phyloP scores from a whole-genome alignment of 345 rosid genomes.

The Mallotus nudiflorus region DNA sequence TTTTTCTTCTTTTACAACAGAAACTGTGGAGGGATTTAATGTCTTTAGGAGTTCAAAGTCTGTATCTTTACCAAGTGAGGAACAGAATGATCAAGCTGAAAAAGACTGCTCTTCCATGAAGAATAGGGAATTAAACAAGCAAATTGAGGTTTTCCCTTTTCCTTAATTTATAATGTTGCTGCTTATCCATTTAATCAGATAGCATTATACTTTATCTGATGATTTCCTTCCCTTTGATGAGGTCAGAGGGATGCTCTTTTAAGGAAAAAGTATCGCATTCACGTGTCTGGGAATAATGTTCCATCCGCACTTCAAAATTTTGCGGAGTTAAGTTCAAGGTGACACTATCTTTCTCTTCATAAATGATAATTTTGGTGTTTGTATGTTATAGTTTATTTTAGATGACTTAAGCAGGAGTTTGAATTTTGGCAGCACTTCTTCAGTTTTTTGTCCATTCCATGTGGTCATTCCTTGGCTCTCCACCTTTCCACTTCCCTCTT shows the following conservation, averaged over 20 bases:
- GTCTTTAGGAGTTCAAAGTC: conserved; percentile 65
- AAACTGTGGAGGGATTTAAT: conserved; percentile 69
- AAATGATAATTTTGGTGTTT: conserved; percentile 10
- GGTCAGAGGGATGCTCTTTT: conserved; percentile 65
- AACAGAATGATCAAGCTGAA: conserved; percentile 29
- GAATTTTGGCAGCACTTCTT: not conserved
- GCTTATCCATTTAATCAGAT: not conserved
- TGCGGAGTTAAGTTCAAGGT: conserved; percentile 69
- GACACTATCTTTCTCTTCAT: conserved; percentile 11
- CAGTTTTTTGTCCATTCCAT: not conserved
- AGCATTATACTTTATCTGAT: not conserved
- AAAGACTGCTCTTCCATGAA: conserved; percentile 33
- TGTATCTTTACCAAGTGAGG: conserved; percentile 10
- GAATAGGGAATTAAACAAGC: conserved; percentile 55
- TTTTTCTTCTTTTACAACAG: conserved; percentile 25
- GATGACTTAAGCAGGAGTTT: not conserved
- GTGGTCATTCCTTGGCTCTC: not conserved
- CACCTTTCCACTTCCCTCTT: not conserved
- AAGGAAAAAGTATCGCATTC: conserved; percentile 72
- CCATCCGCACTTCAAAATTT: conserved; percentile 79
- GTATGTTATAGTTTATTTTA: not conserved
- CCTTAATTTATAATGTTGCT: not conserved
- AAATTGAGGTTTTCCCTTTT: conserved; percentile 60
- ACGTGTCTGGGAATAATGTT: conserved; percentile 71
- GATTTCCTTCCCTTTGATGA: conserved; percentile 15